These are phyloP conservation scores for Haplosporangium sp. DNA, from an alignment of 371 early-diverging fungal species.

Conservation along the genomic window DNA sequence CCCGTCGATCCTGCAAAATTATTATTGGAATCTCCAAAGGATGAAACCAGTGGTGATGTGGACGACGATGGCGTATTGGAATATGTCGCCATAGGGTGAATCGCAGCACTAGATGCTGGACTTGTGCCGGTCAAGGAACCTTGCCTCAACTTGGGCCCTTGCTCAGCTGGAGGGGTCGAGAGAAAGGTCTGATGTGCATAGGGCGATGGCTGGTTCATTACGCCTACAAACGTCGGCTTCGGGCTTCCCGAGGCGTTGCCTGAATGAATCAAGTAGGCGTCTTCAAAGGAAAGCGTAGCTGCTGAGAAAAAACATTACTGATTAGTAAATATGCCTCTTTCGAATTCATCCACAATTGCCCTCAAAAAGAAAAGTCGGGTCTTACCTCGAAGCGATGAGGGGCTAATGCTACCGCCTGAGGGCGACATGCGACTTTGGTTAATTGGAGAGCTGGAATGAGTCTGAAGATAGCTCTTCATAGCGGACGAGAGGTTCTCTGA, in stretches of 20 bases:
- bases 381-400: constrained; percentile 36
- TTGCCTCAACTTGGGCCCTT: constrained; percentile 12
- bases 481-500: constrained; percentile 42
- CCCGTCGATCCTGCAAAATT: not conserved
- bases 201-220: constrained; percentile 24
- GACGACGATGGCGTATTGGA: constrained; percentile 28
- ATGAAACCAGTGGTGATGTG: constrained; percentile 20
- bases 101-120: constrained; percentile 6
- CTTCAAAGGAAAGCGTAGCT: constrained; percentile 69
- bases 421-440: constrained; percentile 44
- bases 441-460: constrained; percentile 38
- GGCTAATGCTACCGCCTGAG: constrained; percentile 38
- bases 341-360: too few species aligned
- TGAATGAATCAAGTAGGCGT: constrained; percentile 67
- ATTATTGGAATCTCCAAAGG: constrained; percentile 27
- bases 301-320: constrained; percentile 17
- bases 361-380: not conserved
- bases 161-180: constrained; percentile 38
- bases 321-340: not conserved
- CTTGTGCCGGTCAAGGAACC: constrained; percentile 27
- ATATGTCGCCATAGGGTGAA: constrained; percentile 12
- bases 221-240: constrained; percentile 21
- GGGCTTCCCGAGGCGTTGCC: constrained; percentile 61
- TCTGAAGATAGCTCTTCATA: constrained; percentile 30
- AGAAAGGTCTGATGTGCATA: constrained; percentile 37